Conservation (phyloP, 2,329 filamentous ascomycete species). For the Falciphora oryzae region DNA sequence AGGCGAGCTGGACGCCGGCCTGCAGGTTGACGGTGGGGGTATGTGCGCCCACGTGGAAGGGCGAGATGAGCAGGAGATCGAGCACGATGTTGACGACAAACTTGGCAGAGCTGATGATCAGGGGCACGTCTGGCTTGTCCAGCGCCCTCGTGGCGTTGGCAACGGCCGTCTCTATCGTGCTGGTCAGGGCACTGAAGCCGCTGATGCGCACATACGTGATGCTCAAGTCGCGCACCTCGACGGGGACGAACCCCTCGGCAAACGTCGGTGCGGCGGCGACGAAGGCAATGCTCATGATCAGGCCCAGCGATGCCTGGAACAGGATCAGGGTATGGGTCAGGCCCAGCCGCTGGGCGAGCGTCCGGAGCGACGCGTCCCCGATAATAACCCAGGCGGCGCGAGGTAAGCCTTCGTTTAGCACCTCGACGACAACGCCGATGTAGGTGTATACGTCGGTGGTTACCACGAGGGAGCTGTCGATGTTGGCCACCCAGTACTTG, state of each 20-base stretch:
- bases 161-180: conserved; percentile 58
- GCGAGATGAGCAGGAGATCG: conserved; percentile 61
- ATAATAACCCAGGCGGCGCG: conserved; percentile 64
- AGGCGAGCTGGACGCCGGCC: conserved; percentile 56
- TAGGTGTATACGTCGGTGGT: conserved; percentile 66
- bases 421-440: conserved; percentile 60
- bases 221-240: conserved; percentile 47
- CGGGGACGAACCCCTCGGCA: conserved; percentile 57
- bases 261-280: conserved; percentile 47
- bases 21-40: conserved; percentile 58
- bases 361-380: conserved; percentile 53
- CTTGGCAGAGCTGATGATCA: conserved; percentile 58
- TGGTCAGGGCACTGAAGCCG: conserved; percentile 56
- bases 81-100: conserved; percentile 62
- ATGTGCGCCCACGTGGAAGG: conserved; percentile 50
- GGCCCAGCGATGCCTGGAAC: conserved; percentile 51
- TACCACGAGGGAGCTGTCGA: conserved; percentile 56
- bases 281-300: conserved; percentile 56
- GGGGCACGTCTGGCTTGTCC: conserved; percentile 63
- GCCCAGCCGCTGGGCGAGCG: conserved; percentile 42
- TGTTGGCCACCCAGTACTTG: conserved; percentile 66
- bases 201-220: conserved; percentile 60
- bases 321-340: conserved; percentile 59
- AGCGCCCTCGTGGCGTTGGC: conserved; percentile 56
- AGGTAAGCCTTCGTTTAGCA: conserved; percentile 67